Base-by-base conservation (phyloP, 169 alveolate species). In the Miamiensis avidus region DNA sequence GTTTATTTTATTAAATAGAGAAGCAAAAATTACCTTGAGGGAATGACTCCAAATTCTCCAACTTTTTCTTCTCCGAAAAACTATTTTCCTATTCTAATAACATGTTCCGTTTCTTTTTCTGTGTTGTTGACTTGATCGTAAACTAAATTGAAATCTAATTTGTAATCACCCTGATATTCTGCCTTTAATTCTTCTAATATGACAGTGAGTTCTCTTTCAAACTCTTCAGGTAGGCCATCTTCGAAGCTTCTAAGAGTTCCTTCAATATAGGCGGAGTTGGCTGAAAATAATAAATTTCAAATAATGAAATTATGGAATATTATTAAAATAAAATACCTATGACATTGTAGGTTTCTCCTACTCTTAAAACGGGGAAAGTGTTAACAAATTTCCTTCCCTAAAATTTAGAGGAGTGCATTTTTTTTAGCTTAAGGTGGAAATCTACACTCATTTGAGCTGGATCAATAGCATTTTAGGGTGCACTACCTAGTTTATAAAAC, bases 231-330 rank as follows among this genome's bases (percentile, higher is more conserved):
- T 0, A 74, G 72, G 29, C 89, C 89, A 25, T 81, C 77, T 72
- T 87, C 91, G 65, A 87, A 81, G 15, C 89, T 82, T 82, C 96
- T 81, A 0, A 93, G 74, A 32, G 93, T 85, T 0, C 96, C 96
- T 82, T 69, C 28, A 0, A 93, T 11, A 4, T 28, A 0, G 0
- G 94, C 93, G 16, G 73, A 31, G 73, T 91, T 91, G 31, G 96
- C 95, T 49, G 31, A 91, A 75, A 1, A 87, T 92, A 78, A 87
- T 89, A 49, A 11, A 49, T 11, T 49, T 49, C 4, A 49, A 11
- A 11, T 49, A 49, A 49, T 49, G 20, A 11, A 49, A 49, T 49
- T 49, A 11, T 49, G 4, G 20, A 49, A 49, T 49, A 49, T 11
- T 49, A 49, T 49, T 30, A 75, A n/a, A 26, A 75, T 75, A 6